Conservation (phyloP, 345 rosid species). For the Eutrema yunnanense region DNA sequence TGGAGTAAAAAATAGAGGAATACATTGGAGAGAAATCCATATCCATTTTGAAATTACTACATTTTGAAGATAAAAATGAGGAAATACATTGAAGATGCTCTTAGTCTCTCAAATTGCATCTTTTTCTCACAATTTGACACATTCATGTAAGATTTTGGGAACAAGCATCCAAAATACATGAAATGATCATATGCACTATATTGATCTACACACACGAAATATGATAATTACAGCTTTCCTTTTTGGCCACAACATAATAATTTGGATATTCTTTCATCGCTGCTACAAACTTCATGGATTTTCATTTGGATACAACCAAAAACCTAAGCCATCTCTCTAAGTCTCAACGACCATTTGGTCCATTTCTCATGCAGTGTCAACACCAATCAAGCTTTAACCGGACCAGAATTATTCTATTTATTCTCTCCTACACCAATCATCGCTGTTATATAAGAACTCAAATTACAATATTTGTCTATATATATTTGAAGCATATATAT, state of each 20-base stretch:
- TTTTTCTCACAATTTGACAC: neutral
- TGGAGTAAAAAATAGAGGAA: too few relatives aligned
- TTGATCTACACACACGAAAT: too few relatives aligned
- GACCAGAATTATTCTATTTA: neutral
- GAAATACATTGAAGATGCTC: too few relatives aligned
- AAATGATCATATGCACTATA: neutral
- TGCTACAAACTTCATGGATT: too few relatives aligned
- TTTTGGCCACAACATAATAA: neutral
- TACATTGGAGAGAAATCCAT: too few relatives aligned
- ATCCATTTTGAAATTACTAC: too few relatives aligned
- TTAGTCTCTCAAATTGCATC: neutral
- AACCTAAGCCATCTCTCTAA: neutral
- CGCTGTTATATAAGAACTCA: neutral
- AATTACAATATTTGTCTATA: neutral
- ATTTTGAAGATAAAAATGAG: too few relatives aligned
- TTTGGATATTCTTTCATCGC: too few relatives aligned
- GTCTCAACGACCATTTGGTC: too few relatives aligned
- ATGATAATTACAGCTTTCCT: neutral
- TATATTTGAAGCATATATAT: neutral
- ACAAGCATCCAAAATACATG: neutral
- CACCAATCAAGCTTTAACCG: neutral
- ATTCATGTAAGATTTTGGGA: neutral
- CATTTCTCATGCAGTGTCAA: neutral
- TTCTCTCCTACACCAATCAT: neutral
- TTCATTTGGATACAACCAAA: too few relatives aligned